Percentiles rank a stretch among this genome's conserved stretches.
These are phyloP conservation scores for Cladosporium sp. DNA, from an alignment of 2,329 filamentous ascomycete genomes.

Conservation along the genomic window DNA sequence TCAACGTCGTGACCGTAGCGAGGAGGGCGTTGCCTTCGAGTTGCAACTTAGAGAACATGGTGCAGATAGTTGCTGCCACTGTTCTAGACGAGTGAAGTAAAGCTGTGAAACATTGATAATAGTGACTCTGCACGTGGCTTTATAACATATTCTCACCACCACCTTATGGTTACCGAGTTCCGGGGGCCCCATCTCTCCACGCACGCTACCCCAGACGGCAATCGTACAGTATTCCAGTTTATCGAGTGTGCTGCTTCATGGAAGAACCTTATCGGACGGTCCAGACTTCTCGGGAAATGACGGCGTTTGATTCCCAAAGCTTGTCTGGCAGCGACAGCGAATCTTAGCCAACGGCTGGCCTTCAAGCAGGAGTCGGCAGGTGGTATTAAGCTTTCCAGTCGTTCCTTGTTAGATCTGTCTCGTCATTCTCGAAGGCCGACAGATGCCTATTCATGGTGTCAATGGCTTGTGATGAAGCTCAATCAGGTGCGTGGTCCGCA, in stretches of 20 bases:
- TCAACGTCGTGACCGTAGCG: slow-evolving; percentile 47
- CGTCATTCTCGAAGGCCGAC: neutral
- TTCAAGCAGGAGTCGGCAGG: neutral
- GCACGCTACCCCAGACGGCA: neutral
- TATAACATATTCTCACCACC: neutral
- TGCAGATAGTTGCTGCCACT: neutral
- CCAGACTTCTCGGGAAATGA: slow-evolving; percentile 2
- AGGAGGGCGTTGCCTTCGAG: slow-evolving; percentile 45
- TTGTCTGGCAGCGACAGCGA: neutral
- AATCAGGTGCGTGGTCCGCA: neutral
- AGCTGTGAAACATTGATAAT: neutral
- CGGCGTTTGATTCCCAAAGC: neutral
- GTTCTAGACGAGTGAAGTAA: neutral
- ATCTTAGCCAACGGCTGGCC: neutral
- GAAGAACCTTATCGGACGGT: neutral
- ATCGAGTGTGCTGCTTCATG: neutral
- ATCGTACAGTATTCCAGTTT: neutral
- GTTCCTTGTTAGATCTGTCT: neutral
- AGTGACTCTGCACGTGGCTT: neutral
- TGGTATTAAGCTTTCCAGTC: neutral
- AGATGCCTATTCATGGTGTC: neutral
- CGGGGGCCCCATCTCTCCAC: neutral
- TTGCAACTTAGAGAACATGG: slow-evolving; percentile 25
- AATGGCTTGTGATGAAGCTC: neutral
- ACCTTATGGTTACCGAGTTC: neutral